Evolutionary conservation across 306 rosid genomes (phyloP), one percentile per base, ranked within the genome.

Genomic region (Citrullus amarus): DNA sequence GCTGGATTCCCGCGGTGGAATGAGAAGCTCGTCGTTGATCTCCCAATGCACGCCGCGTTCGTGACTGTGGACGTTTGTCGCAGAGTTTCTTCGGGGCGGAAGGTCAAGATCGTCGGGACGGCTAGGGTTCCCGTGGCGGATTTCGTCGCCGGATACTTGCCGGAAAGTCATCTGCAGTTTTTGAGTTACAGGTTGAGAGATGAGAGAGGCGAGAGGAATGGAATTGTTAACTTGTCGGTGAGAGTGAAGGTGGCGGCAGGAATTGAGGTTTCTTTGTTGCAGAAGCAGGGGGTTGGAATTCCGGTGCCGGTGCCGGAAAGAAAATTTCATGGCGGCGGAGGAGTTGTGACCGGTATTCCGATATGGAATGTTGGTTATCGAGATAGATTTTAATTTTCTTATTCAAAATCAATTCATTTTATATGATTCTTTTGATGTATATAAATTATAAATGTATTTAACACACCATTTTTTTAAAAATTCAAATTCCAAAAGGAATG

Each of bases 181-280:
- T 63, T 91, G 81, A 93, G 98, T 74, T 93, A 91, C 50, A 87
- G 98, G 80, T 78, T 91, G 75, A 87, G 97, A 87, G 91, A 93
- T 50, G 14, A 65, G 20, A 81, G 68, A 17, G 87, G 89, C 12
- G 87, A 75, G 36, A 89, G 86, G 80, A 93, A 89, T 59, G 98
- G 98, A 57, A 80, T 93, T 63, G 56, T 93, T 13, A 93, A 93
- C 57, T 66, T 91, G 39, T 89, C 95, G 0, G 92, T 85, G 28
- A 93, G 83, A 87, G 84, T 81, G 6, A 90, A 83, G 79, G 57
- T 9, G 81, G 38, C 75, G 53, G 15, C 59, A 3, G 77, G 59
- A 72, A 0, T 28, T 25, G 77, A 51, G 11, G 1, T 18, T 68
- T 11, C 75, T 41, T 39, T n/a, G 75, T 11, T 20, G 75, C 53